phyloP scores from a whole-genome alignment of 176 grass and related monocot genomes.

The Cenchrus americanus region DNA sequence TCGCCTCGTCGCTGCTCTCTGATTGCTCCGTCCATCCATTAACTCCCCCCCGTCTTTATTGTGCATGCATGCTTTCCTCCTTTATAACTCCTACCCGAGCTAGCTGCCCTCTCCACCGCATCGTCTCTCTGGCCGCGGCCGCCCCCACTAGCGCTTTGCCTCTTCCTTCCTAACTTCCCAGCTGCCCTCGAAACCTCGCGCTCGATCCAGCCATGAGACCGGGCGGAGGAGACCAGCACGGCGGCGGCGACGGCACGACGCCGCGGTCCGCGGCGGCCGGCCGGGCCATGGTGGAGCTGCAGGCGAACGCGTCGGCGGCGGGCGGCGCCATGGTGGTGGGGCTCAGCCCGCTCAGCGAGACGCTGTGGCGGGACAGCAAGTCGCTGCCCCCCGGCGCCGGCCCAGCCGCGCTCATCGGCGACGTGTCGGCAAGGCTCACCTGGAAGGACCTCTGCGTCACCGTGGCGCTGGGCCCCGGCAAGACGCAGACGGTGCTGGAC shows the following conservation, averaged over 20 bases:
- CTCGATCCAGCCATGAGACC: constrained; percentile 39
- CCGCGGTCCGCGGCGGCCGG: constrained; percentile 44
- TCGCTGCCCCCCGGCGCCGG: constrained; percentile 35
- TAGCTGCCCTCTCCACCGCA: constrained; percentile 33
- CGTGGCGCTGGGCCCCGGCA: constrained; percentile 73
- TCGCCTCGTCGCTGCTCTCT: constrained; percentile 23
- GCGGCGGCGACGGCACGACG: constrained; percentile 30
- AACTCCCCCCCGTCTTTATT: constrained; percentile 46
- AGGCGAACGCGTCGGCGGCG: constrained; percentile 59
- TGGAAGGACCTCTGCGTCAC: constrained; percentile 96
- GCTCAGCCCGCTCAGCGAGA: constrained; percentile 93
- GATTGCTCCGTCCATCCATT: constrained; percentile 60
- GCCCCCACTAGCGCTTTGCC: background rate
- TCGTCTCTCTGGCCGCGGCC: background rate
- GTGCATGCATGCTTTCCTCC: constrained; percentile 56
- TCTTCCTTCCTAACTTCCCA: background rate
- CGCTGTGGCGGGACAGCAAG: constrained; percentile 80
- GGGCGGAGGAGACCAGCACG: constrained; percentile 21
- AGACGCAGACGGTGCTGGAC: constrained; percentile 80
- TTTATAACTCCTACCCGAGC: constrained; percentile 43
- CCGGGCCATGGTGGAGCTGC: constrained; percentile 78
- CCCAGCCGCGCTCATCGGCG: constrained; percentile 62
- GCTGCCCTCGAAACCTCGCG: background rate
- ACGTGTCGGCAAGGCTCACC: constrained; percentile 90
- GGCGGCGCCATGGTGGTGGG: constrained; percentile 58